These are phyloP conservation scores for Blastocystis sp. DNA, from an alignment of 352 stramenopile species.

Conservation along the genomic window DNA sequence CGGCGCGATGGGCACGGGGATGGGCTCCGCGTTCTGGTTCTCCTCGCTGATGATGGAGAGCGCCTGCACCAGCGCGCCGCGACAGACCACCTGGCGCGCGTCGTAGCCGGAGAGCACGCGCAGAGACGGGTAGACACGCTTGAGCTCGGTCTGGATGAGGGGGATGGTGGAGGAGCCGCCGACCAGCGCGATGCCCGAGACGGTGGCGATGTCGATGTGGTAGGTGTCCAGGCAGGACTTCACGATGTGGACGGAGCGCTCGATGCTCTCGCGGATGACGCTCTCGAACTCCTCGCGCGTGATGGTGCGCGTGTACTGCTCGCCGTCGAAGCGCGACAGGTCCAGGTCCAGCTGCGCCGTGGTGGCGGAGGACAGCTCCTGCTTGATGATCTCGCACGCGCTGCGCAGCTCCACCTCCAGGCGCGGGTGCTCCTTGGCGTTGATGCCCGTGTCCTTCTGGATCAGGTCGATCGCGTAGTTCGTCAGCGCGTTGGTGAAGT, in stretches of 20 bases:
- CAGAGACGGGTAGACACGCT: slow-evolving; percentile 5
- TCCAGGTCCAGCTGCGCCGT: not conserved
- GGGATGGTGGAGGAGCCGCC: slow-evolving; percentile 46
- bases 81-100: slow-evolving; percentile 38
- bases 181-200: slow-evolving; percentile 41
- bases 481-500: slow-evolving; percentile 71
- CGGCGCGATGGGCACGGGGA: not conserved
- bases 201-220: not conserved
- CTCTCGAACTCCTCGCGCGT: slow-evolving; percentile 26
- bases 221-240: slow-evolving; percentile 25
- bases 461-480: not conserved
- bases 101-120: slow-evolving; percentile 17
- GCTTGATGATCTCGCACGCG: slow-evolving; percentile 42
- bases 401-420: slow-evolving; percentile 17
- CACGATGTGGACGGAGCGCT: slow-evolving; percentile 39
- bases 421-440: slow-evolving; percentile 12
- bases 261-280: slow-evolving; percentile 5
- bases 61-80: slow-evolving; percentile 46
- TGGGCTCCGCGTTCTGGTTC: not conserved
- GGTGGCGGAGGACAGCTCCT: not conserved
- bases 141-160: slow-evolving; percentile 39
- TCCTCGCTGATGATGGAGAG: not conserved
- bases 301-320: not conserved
- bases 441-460: not conserved
- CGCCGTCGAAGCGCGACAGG: slow-evolving; percentile 5